Evolutionary conservation across 345 rosid species (phyloP).

Genomic region (Pistacia integerrima): DNA sequence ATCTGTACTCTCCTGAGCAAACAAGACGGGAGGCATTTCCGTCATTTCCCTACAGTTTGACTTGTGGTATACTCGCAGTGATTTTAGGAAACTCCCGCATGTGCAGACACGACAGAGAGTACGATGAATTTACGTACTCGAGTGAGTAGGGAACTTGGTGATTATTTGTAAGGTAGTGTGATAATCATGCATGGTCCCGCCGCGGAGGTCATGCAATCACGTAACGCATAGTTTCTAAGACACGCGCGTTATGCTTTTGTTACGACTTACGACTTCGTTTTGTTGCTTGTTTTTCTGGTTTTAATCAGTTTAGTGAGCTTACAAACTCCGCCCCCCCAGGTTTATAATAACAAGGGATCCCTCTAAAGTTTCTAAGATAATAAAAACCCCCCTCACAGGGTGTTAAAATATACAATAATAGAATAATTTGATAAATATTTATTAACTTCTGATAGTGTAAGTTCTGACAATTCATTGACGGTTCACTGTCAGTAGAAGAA

Average conservation of each 20-base stretch:
- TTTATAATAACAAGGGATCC: no score
- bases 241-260: slow-evolving; percentile 17
- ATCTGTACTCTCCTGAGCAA: neutral
- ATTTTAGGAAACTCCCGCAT: slow-evolving; percentile 3
- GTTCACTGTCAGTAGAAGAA: no score
- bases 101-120: neutral
- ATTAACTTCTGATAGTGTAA: no score
- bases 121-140: neutral
- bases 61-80: neutral
- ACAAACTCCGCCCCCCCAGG: no score
- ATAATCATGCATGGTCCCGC: slow-evolving; percentile 34
- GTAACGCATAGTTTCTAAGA: slow-evolving; percentile 17
- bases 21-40: neutral
- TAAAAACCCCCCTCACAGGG: no score
- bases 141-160: neutral
- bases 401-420: no score
- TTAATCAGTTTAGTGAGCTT: neutral
- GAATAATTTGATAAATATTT: no score
- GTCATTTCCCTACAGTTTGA: neutral
- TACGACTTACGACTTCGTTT: neutral
- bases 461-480: no score
- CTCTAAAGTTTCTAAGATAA: no score
- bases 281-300: neutral
- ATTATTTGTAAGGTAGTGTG: neutral
- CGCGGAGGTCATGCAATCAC: slow-evolving; percentile 31